Evolutionary conservation across 441 rosid species (phyloP).

Genomic region (Mallotus repandus): DNA sequence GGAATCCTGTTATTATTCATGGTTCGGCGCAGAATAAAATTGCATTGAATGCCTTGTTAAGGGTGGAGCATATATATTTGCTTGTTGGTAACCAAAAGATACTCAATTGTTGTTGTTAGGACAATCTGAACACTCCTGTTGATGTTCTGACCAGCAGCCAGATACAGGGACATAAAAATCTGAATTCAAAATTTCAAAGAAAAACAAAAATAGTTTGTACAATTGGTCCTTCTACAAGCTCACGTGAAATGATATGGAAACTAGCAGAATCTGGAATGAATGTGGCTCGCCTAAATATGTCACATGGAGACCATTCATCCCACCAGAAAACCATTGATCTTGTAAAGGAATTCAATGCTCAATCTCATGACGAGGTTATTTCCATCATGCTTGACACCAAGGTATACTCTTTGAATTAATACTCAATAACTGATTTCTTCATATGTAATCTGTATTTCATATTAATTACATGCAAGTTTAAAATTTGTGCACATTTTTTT

Average conservation of each 20-base stretch:
- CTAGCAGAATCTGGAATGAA: conserved; percentile 93
- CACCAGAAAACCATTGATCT: conserved; percentile 85
- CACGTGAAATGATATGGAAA: conserved; percentile 94
- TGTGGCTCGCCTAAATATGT: conserved; percentile 96
- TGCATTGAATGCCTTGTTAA: not conserved
- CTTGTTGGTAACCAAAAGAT: no score
- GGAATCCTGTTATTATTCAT: not conserved
- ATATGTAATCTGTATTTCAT: not conserved
- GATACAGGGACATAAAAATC: no score
- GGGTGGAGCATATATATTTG: not conserved
- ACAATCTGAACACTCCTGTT: conserved; percentile 32
- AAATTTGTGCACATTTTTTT: not conserved
- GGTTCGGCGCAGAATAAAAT: not conserved
- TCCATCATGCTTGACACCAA: conserved; percentile 95
- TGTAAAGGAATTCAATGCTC: conserved; percentile 88
- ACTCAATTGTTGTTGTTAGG: conserved; percentile 30
- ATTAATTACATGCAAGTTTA: not conserved
- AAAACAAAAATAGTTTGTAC: conserved; percentile 95
- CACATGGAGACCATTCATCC: conserved; percentile 94
- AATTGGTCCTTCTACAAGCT: conserved; percentile 89
- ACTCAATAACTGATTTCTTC: not conserved
- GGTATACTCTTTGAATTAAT: conserved; percentile 35
- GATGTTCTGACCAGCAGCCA: conserved; percentile 27
- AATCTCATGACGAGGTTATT: conserved; percentile 68
- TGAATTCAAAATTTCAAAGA: conserved; percentile 41